A percentile compares a stretch with the other conserved stretches of the same genome.
Conservation (phyloP, 257 asterid genomes). For the Voacanga thouarsii region DNA sequence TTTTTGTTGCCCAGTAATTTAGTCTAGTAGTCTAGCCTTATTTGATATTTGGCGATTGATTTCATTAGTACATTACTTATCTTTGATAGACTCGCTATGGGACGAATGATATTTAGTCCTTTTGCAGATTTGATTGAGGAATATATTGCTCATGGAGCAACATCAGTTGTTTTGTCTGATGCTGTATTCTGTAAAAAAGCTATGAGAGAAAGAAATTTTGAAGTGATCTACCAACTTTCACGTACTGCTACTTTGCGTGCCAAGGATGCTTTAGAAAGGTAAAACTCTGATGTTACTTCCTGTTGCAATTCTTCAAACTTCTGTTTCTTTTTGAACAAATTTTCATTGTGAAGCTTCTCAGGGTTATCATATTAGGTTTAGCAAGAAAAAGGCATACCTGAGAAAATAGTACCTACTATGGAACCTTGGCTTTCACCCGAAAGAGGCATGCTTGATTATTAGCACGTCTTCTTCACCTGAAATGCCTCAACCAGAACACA, state of each 20-base stretch:
- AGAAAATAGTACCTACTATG: neutral
- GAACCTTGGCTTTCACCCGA: neutral
- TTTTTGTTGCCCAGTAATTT: neutral
- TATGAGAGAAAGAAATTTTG: slow-evolving; percentile 40
- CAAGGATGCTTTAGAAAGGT: slow-evolving; percentile 49
- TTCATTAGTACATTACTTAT: neutral
- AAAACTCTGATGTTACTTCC: slow-evolving; percentile 3
- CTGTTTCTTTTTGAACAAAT: neutral
- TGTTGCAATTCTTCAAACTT: neutral
- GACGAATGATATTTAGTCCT: neutral
- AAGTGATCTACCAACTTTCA: slow-evolving; percentile 48
- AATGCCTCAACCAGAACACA: neutral
- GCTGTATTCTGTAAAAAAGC: slow-evolving; percentile 74
- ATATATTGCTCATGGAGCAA: slow-evolving; percentile 65
- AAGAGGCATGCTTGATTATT: neutral
- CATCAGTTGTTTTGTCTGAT: slow-evolving; percentile 76
- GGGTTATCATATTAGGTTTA: neutral
- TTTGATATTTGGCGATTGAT: neutral
- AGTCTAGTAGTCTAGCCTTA: neutral
- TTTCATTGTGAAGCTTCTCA: neutral
- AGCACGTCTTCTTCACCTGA: neutral
- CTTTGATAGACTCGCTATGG: neutral
- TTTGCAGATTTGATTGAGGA: slow-evolving; percentile 50
- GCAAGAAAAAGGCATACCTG: neutral
- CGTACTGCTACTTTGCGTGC: slow-evolving; percentile 45